phyloP scores from a whole-genome alignment of 192 early-diverging fungal genomes.

The Geosiphon pyriformis region DNA sequence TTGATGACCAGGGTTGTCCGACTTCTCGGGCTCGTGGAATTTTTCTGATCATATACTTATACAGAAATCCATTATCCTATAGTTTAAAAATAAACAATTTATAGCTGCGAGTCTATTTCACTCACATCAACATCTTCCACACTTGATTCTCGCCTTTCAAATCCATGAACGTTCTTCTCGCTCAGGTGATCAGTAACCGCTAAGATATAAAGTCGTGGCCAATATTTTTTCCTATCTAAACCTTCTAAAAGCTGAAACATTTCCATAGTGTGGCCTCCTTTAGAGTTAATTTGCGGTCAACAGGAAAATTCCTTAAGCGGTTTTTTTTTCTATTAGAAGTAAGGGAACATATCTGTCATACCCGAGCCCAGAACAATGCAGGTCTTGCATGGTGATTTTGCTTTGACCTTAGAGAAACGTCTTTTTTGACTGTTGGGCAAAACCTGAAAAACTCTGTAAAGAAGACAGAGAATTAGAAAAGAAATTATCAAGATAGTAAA shows the following conservation, averaged over 20 bases:
- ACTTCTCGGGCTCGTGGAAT: slow-evolving; percentile 75
- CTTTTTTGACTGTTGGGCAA: background rate
- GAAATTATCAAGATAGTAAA: too few relatives aligned
- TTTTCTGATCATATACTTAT: slow-evolving; percentile 37
- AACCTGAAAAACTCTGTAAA: too few relatives aligned
- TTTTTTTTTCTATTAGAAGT: background rate
- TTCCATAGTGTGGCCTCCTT: slow-evolving; percentile 89
- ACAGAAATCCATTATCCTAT: background rate
- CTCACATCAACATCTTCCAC: slow-evolving; percentile 16
- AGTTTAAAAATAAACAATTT: background rate
- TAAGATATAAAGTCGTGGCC: slow-evolving; percentile 67
- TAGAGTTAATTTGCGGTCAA: slow-evolving; percentile 27
- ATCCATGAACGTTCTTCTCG: slow-evolving; percentile 44
- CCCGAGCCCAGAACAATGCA: slow-evolving; percentile 36
- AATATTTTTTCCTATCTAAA: slow-evolving; percentile 55
- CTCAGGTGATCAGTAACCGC: slow-evolving; percentile 61
- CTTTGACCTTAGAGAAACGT: slow-evolving; percentile 11
- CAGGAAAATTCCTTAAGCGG: slow-evolving; percentile 5
- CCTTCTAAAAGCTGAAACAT: slow-evolving; percentile 71
- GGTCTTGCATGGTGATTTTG: slow-evolving; percentile 30
- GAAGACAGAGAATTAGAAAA: too few relatives aligned
- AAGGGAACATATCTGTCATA: background rate
- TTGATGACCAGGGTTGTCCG: slow-evolving; percentile 57
- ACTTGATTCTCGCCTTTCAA: slow-evolving; percentile 34
- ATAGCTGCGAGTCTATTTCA: background rate